phyloP scores from a whole-genome alignment of 345 rosid genomes.

The Anastatica hierochuntica region DNA sequence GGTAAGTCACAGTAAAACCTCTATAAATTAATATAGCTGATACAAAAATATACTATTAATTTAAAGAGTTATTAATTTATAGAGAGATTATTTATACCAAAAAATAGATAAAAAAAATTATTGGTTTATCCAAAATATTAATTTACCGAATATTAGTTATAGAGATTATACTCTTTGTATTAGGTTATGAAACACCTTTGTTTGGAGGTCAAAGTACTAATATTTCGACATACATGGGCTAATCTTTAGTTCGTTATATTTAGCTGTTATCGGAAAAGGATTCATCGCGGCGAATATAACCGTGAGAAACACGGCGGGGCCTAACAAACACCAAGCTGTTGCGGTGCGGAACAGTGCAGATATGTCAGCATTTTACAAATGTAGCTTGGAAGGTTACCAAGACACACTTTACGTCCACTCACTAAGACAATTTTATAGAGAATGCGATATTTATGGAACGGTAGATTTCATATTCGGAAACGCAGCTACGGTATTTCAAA shows the following conservation, averaged over 20 bases:
- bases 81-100: too few species aligned
- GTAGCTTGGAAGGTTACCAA: constrained; percentile 51
- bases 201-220: neutral
- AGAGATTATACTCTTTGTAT: too few species aligned
- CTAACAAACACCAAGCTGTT: constrained; percentile 45
- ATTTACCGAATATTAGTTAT: too few species aligned
- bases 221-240: neutral
- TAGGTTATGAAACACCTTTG: too few species aligned
- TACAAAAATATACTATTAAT: too few species aligned
- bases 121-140: too few species aligned
- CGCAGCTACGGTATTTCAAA: constrained; percentile 22
- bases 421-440: constrained; percentile 41
- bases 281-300: constrained; percentile 45
- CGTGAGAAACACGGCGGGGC: constrained; percentile 49
- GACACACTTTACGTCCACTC: constrained; percentile 51
- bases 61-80: too few species aligned
- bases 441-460: constrained; percentile 46
- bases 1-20: constrained; percentile 16
- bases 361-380: constrained; percentile 36
- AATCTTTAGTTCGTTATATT: neutral
- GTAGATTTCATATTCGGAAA: constrained; percentile 45
- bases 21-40: too few species aligned
- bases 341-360: constrained; percentile 45
- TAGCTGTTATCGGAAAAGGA: constrained; percentile 36
- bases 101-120: too few species aligned